phyloP scores from a whole-genome alignment of 768 basidiomycete species.

The Asterophora lycoperdoides region DNA sequence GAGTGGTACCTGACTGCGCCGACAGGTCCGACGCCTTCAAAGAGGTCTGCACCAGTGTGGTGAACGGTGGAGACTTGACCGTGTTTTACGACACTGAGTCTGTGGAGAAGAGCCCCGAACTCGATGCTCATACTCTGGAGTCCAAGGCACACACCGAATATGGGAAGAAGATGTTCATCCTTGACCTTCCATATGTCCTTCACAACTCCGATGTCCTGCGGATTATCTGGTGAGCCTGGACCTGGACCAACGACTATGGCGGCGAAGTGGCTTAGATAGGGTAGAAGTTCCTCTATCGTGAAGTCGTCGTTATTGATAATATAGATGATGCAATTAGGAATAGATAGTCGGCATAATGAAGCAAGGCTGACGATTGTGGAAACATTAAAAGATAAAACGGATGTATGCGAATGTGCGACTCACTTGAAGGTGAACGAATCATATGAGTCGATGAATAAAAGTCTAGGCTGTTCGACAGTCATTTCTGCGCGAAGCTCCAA shows the following conservation, averaged over 20 bases:
- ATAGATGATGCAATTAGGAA: constrained; percentile 56
- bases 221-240: constrained; percentile 68
- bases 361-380: constrained; percentile 50
- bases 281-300: constrained; percentile 43
- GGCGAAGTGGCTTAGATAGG: constrained; percentile 56
- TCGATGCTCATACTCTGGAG: constrained; percentile 71
- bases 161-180: constrained; percentile 50
- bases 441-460: constrained; percentile 78
- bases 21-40: constrained; percentile 49
- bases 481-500: constrained; percentile 18
- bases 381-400: neutral
- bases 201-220: constrained; percentile 64
- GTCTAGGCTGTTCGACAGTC: constrained; percentile 39
- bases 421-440: constrained; percentile 90
- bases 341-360: constrained; percentile 58
- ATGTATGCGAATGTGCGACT: constrained; percentile 21
- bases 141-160: constrained; percentile 83
- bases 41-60: constrained; percentile 58
- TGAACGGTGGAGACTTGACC: constrained; percentile 66
- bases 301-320: constrained; percentile 73
- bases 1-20: constrained; percentile 79
- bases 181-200: constrained; percentile 65
- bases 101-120: constrained; percentile 56
- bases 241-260: constrained; percentile 76
- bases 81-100: constrained; percentile 69